A percentile compares a stretch with the other conserved stretches of the same genome.
Evolutionary conservation across 441 rosid genomes (phyloP).

Genomic region (Euphorbia celastroides): DNA sequence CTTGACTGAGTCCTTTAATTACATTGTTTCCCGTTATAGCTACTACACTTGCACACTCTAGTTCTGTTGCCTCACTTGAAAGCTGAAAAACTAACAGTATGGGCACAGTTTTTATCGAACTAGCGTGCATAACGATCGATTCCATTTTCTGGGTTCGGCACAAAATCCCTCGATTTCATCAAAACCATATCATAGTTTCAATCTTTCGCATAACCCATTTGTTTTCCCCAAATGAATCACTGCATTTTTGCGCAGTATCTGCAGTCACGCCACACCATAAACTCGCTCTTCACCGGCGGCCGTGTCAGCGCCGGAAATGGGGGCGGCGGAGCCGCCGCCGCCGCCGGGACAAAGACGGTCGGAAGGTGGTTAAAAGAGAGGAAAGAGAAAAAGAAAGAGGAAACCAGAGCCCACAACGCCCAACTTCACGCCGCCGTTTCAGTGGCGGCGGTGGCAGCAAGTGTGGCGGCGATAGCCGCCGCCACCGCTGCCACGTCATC

Average conservation of each 20-base stretch:
- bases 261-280: conserved; percentile 67
- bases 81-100: not conserved
- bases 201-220: not conserved
- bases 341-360: conserved; percentile 67
- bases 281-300: conserved; percentile 54
- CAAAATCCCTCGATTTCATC: not conserved
- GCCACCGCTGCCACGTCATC: conserved; percentile 68
- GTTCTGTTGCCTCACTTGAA: not conserved
- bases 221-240: not conserved
- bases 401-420: conserved; percentile 75
- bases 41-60: not conserved
- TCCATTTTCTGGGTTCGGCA: conserved; percentile 1
- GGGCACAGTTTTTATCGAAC: not conserved
- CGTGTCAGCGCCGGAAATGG: conserved; percentile 49
- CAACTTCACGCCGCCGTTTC: conserved; percentile 83
- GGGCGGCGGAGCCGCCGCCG: conserved; percentile 38
- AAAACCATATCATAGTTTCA: not conserved
- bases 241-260: conserved; percentile 53
- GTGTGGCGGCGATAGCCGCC: conserved; percentile 77
- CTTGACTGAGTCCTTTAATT: not conserved
- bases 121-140: not conserved
- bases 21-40: not conserved
- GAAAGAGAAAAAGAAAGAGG: conserved; percentile 87
- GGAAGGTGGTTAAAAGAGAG: conserved; percentile 96
- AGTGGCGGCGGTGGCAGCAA: conserved; percentile 86